These are phyloP conservation scores for Lycium barbarum DNA, from an alignment of 257 asterid genomes.

Conservation along the genomic window DNA sequence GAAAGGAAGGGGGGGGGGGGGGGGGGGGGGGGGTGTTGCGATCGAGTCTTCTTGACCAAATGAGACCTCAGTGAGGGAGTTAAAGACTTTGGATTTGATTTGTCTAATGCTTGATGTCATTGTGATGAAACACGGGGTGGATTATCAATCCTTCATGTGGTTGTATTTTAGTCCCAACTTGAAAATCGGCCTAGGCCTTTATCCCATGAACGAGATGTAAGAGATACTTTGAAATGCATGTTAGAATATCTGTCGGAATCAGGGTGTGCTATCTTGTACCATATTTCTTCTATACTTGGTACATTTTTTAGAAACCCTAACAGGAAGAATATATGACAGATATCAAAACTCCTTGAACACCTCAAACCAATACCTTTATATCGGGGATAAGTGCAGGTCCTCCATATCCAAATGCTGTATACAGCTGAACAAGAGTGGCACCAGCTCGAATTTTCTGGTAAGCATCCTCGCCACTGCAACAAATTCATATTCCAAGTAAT, in stretches of 20 bases:
- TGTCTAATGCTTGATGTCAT: neutral
- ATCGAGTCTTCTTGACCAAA: neutral
- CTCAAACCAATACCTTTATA: constrained; percentile 64
- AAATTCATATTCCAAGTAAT: neutral
- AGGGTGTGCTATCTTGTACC: too few relatives aligned
- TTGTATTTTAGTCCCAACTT: neutral
- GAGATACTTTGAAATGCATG: constrained; percentile 10
- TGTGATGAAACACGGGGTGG: neutral
- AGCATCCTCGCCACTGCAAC: constrained; percentile 89
- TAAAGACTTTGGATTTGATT: neutral
- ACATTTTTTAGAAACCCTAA: too few relatives aligned
- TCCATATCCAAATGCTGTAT: constrained; percentile 93
- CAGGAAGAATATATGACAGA: too few relatives aligned
- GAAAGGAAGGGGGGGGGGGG: neutral
- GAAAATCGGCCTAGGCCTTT: neutral
- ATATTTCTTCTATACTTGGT: too few relatives aligned
- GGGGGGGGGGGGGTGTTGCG: too few relatives aligned
- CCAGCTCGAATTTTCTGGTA: constrained; percentile 94
- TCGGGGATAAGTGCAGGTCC: constrained; percentile 96
- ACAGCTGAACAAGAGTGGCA: constrained; percentile 93
- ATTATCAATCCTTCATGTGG: neutral
- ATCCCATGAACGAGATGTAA: neutral
- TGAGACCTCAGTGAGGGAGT: neutral
- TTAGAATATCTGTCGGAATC: neutral
- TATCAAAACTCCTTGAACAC: too few relatives aligned